Conservation (phyloP, 352 stramenopile genomes). For the Globisporangium paddicum region DNA sequence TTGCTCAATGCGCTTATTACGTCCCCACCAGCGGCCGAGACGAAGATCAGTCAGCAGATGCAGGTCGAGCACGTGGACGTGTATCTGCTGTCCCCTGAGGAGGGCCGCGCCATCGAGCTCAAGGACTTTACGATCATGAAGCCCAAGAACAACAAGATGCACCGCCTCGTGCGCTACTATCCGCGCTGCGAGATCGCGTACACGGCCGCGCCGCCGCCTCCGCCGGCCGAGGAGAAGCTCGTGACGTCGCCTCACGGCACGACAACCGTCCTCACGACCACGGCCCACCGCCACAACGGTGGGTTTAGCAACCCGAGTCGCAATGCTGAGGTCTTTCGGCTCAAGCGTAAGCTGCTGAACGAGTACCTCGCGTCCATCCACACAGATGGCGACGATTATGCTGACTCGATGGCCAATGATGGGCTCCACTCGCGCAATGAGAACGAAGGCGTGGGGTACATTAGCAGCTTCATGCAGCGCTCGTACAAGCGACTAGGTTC, state of each 20-base stretch:
- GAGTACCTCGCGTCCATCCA: conserved; percentile 43
- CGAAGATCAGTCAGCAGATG: neutral
- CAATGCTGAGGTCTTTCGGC: conserved; percentile 59
- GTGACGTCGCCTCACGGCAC: conserved; percentile 50
- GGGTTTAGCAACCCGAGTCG: conserved; percentile 73
- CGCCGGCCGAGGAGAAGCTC: conserved; percentile 44
- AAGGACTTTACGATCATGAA: conserved; percentile 85
- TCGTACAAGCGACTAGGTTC: conserved; percentile 17
- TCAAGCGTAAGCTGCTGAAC: conserved; percentile 59
- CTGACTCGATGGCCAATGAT: neutral
- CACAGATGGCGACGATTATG: neutral
- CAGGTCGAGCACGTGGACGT: conserved; percentile 66
- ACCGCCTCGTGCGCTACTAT: conserved; percentile 63
- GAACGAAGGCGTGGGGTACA: neutral
- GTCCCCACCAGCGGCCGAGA: neutral
- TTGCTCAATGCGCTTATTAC: too few relatives aligned
- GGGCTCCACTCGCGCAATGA: neutral
- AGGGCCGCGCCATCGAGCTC: conserved; percentile 53
- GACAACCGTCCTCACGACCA: conserved; percentile 33
- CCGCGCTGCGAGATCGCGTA: conserved; percentile 71
- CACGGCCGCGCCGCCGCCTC: conserved; percentile 41
- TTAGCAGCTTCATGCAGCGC: neutral
- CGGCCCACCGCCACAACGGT: conserved; percentile 54
- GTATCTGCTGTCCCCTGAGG: conserved; percentile 65
- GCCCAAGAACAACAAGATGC: conserved; percentile 75